phyloP scores from a whole-genome alignment of 73 alveolate species.

The Tetrahymena thermophila region DNA sequence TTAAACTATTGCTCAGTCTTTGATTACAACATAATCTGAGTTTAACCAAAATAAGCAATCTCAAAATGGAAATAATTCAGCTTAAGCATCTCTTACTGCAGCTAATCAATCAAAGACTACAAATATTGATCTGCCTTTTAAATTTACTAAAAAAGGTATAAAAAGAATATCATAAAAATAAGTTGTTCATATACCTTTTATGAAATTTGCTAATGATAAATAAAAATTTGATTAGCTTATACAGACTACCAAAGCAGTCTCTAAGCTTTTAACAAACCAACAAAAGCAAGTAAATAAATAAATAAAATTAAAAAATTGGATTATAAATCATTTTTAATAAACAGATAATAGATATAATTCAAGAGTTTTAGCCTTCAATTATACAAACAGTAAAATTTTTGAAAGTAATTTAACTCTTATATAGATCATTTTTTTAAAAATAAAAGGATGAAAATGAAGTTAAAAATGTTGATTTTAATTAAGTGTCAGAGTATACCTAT shows the following conservation, averaged over 20 bases:
- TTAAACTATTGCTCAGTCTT: background rate
- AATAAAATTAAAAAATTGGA: background rate
- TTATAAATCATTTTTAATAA: background rate
- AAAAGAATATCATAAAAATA: background rate
- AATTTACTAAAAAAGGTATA: background rate
- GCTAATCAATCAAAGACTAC: background rate
- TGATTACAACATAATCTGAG: background rate
- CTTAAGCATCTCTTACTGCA: background rate
- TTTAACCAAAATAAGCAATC: background rate
- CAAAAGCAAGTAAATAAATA: background rate
- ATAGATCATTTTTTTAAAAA: background rate
- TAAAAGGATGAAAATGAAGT: background rate
- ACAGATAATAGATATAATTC: background rate
- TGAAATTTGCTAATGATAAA: background rate
- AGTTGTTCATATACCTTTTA: background rate
- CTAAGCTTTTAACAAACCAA: background rate
- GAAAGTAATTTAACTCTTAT: background rate
- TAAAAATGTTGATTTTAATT: background rate
- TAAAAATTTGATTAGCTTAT: background rate
- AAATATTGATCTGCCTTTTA: background rate
- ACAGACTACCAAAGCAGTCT: background rate
- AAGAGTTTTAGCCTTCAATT: background rate
- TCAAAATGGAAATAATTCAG: background rate
- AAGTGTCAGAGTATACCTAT: background rate
- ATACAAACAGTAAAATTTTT: background rate